Percentiles rank a stretch among this genome's conserved stretches.
Conservation (phyloP, 31 red algal genomes). For the Porphyra umbilicalis region DNA sequence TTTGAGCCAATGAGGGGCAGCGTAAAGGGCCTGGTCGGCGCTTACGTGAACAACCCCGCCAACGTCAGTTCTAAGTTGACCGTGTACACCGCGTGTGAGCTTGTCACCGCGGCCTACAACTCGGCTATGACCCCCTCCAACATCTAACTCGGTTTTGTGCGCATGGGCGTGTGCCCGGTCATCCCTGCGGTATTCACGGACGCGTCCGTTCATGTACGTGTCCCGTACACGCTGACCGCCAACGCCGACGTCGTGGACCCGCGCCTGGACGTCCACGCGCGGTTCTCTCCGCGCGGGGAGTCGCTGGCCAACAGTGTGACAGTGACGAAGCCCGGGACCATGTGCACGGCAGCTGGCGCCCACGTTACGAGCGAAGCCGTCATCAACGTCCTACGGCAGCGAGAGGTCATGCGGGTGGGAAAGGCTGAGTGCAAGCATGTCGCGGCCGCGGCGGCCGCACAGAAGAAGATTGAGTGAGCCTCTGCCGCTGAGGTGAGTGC, state of each 20-base stretch:
- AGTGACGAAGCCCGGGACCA: constrained; percentile 5
- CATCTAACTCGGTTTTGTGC: constrained; percentile 18
- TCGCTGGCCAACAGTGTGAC: neutral
- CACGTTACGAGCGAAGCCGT: constrained; percentile 8
- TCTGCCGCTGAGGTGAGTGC: no score
- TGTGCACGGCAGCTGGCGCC: constrained; percentile 15
- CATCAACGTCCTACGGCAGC: neutral
- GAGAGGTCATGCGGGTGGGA: neutral
- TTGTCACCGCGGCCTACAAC: constrained; percentile 17
- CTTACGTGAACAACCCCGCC: neutral
- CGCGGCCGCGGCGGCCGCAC: no score
- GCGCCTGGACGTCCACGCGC: neutral
- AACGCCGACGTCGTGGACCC: constrained; percentile 1
- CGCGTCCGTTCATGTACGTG: neutral
- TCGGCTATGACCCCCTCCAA: constrained; percentile 10
- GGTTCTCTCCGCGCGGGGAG: neutral
- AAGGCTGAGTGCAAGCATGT: neutral
- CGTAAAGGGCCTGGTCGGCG: neutral
- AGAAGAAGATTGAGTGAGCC: neutral
- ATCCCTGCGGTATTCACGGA: neutral
- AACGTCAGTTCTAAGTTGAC: neutral
- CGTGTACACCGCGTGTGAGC: constrained; percentile 3
- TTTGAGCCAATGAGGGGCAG: constrained; percentile 19
- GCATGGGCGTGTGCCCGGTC: constrained; percentile 12
- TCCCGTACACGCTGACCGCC: neutral